phyloP scores from a whole-genome alignment of 2,329 filamentous ascomycete species.

The Didymella segeticola region DNA sequence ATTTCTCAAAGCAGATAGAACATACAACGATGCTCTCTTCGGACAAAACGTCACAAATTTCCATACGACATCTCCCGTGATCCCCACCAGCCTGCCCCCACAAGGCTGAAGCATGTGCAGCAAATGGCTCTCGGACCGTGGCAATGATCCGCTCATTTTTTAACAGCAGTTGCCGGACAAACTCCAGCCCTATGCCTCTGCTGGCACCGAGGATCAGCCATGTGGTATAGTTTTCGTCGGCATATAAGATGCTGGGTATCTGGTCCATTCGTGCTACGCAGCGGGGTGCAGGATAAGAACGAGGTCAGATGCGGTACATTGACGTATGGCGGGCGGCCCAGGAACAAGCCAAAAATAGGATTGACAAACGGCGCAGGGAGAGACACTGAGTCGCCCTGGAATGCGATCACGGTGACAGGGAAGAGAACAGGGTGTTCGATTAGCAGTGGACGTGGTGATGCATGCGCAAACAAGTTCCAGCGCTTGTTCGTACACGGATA shows the following conservation, averaged over 20 bases:
- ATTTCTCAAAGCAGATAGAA: not conserved
- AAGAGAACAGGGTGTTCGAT: slow-evolving; percentile 5
- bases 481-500: slow-evolving; percentile 13
- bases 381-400: slow-evolving; percentile 4
- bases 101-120: slow-evolving; percentile 49
- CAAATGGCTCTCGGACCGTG: slow-evolving; percentile 56
- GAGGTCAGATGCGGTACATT: slow-evolving; percentile 20
- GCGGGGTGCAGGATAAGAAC: slow-evolving; percentile 15
- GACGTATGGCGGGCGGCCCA: slow-evolving; percentile 14
- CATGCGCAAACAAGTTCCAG: slow-evolving; percentile 12
- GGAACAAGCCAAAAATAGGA: not conserved
- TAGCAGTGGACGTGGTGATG: slow-evolving; percentile 10
- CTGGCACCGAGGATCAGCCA: slow-evolving; percentile 57
- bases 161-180: slow-evolving; percentile 57
- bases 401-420: slow-evolving; percentile 1
- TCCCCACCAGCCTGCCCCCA: slow-evolving; percentile 52
- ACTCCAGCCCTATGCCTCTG: slow-evolving; percentile 60
- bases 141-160: slow-evolving; percentile 59
- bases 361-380: slow-evolving; percentile 5
- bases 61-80: slow-evolving; percentile 56
- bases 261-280: slow-evolving; percentile 47
- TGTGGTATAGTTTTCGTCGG: slow-evolving; percentile 51
- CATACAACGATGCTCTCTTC: slow-evolving; percentile 58
- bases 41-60: slow-evolving; percentile 61
- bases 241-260: slow-evolving; percentile 52